Evolutionary conservation across 805 yeast genomes (phyloP).

Genomic region (Starmerella floricola): DNA sequence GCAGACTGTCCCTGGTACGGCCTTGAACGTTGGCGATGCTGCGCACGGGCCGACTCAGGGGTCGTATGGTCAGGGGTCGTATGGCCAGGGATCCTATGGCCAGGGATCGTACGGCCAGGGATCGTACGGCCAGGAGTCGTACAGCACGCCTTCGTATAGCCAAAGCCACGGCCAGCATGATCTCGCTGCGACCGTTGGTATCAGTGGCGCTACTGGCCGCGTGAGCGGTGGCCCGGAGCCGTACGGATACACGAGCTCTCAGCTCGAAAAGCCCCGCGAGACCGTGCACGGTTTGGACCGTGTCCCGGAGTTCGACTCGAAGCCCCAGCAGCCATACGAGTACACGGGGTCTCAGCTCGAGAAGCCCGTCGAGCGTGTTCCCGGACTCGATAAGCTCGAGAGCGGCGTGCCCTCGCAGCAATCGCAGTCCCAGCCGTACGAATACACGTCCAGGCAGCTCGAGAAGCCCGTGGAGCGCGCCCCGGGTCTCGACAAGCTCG

Average conservation of each 20-base stretch:
- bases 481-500: background rate
- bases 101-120: background rate
- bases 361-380: constrained; percentile 5
- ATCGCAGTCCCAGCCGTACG: background rate
- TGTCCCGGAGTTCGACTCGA: background rate
- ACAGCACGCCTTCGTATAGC: too few relatives aligned
- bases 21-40: background rate
- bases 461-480: background rate
- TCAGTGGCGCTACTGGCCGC: background rate
- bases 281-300: constrained; percentile 2
- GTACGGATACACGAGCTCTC: constrained; percentile 1
- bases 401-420: too few relatives aligned
- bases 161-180: background rate
- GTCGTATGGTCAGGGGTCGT: background rate
- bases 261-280: constrained; percentile 5
- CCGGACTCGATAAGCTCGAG: constrained; percentile 1
- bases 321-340: background rate
- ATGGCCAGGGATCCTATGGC: background rate
- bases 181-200: background rate
- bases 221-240: background rate
- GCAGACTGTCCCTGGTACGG: background rate
- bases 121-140: background rate
- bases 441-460: background rate
- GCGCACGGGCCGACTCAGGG: background rate
- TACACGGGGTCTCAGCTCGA: background rate